A percentile compares a stretch with the other conserved stretches of the same genome.
Conservation (phyloP, 129 eudicot genomes). For the Rutidosis leptorrhynchoides region DNA sequence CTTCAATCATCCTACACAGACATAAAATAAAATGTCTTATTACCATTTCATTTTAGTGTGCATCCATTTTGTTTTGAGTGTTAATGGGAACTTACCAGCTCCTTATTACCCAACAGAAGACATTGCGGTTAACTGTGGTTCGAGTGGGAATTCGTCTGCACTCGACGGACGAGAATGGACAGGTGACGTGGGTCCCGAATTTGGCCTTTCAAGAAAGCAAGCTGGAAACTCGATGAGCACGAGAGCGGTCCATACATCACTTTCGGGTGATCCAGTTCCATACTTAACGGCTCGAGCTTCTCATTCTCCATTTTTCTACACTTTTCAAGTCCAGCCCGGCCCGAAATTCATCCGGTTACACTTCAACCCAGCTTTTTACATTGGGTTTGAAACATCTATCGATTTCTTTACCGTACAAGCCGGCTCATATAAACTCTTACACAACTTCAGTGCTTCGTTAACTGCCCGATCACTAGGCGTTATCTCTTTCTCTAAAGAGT, state of each 20-base stretch:
- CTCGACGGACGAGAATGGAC: conserved; percentile 43
- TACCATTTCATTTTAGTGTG: conserved; percentile 22
- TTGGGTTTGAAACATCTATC: conserved; percentile 32
- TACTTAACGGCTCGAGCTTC: conserved; percentile 45
- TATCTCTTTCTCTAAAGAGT: conserved; percentile 41
- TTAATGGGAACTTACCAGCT: conserved; percentile 35
- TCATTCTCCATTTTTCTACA: conserved; percentile 31
- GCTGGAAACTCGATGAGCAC: conserved; percentile 36
- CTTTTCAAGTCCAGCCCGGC: conserved; percentile 41
- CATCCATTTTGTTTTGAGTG: conserved; percentile 18
- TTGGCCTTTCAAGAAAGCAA: conserved; percentile 26
- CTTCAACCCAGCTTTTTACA: conserved; percentile 46
- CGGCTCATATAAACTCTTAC: conserved; percentile 44
- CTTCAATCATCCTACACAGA: conserved; percentile 10
- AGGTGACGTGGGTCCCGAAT: conserved; percentile 28
- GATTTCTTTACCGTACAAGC: conserved; percentile 43
- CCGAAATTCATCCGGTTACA: conserved; percentile 48
- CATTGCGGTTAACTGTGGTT: conserved; percentile 44
- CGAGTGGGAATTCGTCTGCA: conserved; percentile 40
- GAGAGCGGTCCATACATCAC: conserved; percentile 33
- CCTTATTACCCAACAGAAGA: conserved; percentile 36
- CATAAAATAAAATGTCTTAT: conserved; percentile 24
- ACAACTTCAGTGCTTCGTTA: conserved; percentile 46
- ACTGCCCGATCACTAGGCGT: conserved; percentile 32
- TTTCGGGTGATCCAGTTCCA: conserved; percentile 42